phyloP scores from a whole-genome alignment of 257 asterid species.

The Schizonepeta tenuifolia region DNA sequence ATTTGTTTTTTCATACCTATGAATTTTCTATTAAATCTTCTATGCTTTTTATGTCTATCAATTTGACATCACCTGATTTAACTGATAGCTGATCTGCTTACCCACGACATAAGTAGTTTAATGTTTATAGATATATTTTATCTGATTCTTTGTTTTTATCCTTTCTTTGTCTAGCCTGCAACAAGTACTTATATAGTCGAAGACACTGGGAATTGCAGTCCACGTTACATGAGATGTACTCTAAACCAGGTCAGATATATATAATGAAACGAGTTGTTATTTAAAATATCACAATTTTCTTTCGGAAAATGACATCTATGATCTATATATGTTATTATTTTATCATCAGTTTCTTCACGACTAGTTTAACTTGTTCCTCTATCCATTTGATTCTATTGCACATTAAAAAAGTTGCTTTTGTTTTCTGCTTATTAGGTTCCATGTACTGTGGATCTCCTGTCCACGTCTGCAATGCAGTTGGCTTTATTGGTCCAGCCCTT shows the following conservation, averaged over 20 bases:
- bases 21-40: constrained; percentile 19
- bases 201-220: constrained; percentile 97
- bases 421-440: constrained; percentile 66
- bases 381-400: constrained; percentile 25
- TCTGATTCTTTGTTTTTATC: constrained; percentile 27
- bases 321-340: not conserved
- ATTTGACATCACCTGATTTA: not conserved
- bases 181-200: constrained; percentile 79
- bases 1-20: not conserved
- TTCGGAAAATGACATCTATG: not conserved
- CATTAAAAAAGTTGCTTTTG: constrained; percentile 30
- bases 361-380: constrained; percentile 16
- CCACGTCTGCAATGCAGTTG: constrained; percentile 94
- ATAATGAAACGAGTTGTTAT: constrained; percentile 24
- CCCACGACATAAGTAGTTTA: not conserved
- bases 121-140: constrained; percentile 17
- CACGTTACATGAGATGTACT: constrained; percentile 95
- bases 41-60: constrained; percentile 2
- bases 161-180: constrained; percentile 69
- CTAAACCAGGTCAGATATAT: constrained; percentile 70
- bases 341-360: constrained; percentile 12
- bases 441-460: constrained; percentile 81
- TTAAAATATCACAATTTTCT: not conserved
- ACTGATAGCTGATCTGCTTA: constrained; percentile 20
- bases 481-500: constrained; percentile 97